Base-by-base conservation (phyloP, 108 stramenopile species). In the Pseudonitzschia delicatissima region DNA sequence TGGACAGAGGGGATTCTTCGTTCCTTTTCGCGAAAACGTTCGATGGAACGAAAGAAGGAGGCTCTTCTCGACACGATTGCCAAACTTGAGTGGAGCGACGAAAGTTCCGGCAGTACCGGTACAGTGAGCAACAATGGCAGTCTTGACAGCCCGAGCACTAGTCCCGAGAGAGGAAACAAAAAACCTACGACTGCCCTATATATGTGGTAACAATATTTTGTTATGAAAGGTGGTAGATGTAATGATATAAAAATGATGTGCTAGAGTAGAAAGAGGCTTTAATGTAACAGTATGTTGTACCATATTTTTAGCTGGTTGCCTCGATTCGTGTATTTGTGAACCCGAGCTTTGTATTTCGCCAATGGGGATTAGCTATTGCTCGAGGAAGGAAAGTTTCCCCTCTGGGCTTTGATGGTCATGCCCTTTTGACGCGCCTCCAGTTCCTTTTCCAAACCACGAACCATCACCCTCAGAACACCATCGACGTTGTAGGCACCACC, bases 401-500 rank as follows among this genome's bases (percentile, higher is more conserved):
- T 27, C 55, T 58, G 55, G 23, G 66, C 29, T 34, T 64, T 40
- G 0, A 77, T 53, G 18, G 35, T 49, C 27, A 55, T 62, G 2
- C 86, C 89, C 17, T 58, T 57, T 82, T 82, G 75, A 8, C 94
- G 71, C 13, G 67, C 88, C 31, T 89, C 63, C 52, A 95, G 69
- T 73, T 95, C 94, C 48, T 88, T 69, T 50, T 91, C 90, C 51
- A 95, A 73, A 1, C 94, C 94, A 27, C 71, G 61, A 0, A 95
- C 88, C 94, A 95, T 95, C n/a, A 81, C 76, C 8, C 37, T 64
- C 44, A 95, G 60, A 0, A 91, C 91, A 8, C 71, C 68, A 59
- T 92, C 91, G 11, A 92, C 94, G 69, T 95, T 91, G 76, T 92
- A 95, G 31, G 90, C 93, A 20, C 91, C 94, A 6, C 91, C 94